Conservation (phyloP, 257 asterid species). For the Cynanchum wilfordii region DNA sequence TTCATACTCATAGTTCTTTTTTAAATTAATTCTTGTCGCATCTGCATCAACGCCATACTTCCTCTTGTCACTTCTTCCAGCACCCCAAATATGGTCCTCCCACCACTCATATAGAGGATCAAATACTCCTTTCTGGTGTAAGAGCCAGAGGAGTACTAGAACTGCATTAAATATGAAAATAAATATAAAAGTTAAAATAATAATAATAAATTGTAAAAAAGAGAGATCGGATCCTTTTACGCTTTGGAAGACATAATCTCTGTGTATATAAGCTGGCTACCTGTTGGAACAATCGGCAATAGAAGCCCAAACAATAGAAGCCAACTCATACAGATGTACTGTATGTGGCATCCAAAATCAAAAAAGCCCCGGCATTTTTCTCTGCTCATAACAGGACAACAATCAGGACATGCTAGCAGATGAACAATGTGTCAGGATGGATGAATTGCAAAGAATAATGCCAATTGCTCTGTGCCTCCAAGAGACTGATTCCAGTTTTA, state of each 20-base stretch:
- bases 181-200: too few species aligned
- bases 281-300: constrained; percentile 80
- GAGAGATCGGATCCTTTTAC: constrained; percentile 2
- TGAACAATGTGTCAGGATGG: neutral
- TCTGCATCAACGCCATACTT: constrained; percentile 31
- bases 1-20: constrained; percentile 38
- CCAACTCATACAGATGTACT: constrained; percentile 86
- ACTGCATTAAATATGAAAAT: constrained; percentile 35
- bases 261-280: constrained; percentile 28
- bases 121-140: constrained; percentile 78
- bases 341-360: constrained; percentile 83
- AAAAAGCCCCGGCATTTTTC: constrained; percentile 72
- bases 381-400: constrained; percentile 38
- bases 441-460: neutral
- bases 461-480: neutral
- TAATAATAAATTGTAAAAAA: too few species aligned
- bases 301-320: constrained; percentile 63
- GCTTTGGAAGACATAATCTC: neutral
- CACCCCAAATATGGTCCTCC: constrained; percentile 70
- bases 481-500: neutral
- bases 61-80: constrained; percentile 17
- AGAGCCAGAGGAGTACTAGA: constrained; percentile 68
- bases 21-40: constrained; percentile 22
- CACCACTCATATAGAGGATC: constrained; percentile 96
- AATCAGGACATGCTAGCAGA: neutral